Evolutionary conservation across 2,329 filamentous ascomycete species (phyloP), one percentile per base, ranked within the genome.

Genomic region (Penicillium palitans): DNA sequence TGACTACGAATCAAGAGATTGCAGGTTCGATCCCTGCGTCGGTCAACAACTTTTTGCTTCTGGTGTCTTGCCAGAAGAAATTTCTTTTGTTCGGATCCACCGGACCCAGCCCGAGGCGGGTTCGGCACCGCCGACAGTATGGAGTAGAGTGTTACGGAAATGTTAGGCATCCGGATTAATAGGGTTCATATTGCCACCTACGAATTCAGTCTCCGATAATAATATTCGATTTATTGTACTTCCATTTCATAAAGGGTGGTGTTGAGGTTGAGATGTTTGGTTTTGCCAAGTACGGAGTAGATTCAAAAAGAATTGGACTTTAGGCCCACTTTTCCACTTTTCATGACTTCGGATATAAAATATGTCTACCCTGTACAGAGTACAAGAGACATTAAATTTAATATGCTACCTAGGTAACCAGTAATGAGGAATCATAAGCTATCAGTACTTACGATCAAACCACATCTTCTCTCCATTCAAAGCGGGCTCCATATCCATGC

Each of bases 1-100:
- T 79, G 78, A 80, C 78, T 80, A 79, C 78, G 78, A 77, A 79
- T 79, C 77, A 78, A 78, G 74, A 79, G 77, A 78, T 79, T 79
- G 75, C 72, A 77, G 77, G 77, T 79, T 79, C 76, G 76, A 79
- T 51, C 65, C 72, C 72, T 73, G 70, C 70, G 72, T 73, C 66
- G 71, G 70, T 73, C 71, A 53, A 59, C 29, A 57, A 6, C 9
- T 54, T 57, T 57, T 57, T 57, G 49, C 42, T 27, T 29, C 3
- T 45, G 25, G 33, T 35, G 19, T 21, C 19, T 17, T 0, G 19
- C 7, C 39, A 25, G 40, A 39, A 25, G n/a, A 42, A 31, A 54
- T 19, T 54, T 54, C 19, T 44, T 54, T 57, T 47, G n/a, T 12
- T 48, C 6, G 47, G 21, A 31, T 56, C 53, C 53, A 56, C 53